Base-by-base conservation (phyloP, 257 asterid genomes). In the Mitragyna speciosa region DNA sequence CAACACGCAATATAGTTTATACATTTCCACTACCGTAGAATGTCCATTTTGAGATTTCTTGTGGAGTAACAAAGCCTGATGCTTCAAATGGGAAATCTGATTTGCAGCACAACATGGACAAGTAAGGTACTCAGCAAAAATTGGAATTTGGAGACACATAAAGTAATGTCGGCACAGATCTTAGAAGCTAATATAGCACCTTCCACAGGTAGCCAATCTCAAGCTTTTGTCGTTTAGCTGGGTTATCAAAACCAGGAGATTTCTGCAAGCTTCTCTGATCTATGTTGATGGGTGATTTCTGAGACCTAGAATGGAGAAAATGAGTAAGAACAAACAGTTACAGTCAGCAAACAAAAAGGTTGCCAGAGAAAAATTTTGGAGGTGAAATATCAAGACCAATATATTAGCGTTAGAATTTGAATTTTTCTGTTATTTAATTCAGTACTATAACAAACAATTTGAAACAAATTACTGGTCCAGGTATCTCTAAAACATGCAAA, bases 161-260 rank as follows among this genome's bases (percentile, higher is more conserved):
- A 73, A 75, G 41, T 28, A 9, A 63, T 5, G 52, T 20, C 30
- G 16, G 59, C 41, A 10, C 66, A 59, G 66, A 59, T 59, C 12
- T 59, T n/a, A 30, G 63, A 36, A 74, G 11, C 65, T 36, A 54
- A 71, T 43, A 20, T 52, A 41, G 47, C 58, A 93, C 98, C 98
- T 92, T 92, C 63, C 80, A 83, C 73, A 92, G 82, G 89, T 90
- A 95, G 65, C 99, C 99, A 24, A 72, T 83, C 77, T 93, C 97
- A 65, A 95, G 90, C 87, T 93, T 95, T 76, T 92, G 99, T 56
- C 98, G 87, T 86, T 95, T 79, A 52, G 88, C 92, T 77, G 79
- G 83, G 82, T 76, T 79, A 78, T 82, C 90, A 28, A 52, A 58
- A 78, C 81, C 86, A 33, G 16, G 65, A 33, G 85, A 82, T 82